Conservation (phyloP, 1,284 basidiomycete genomes). For the Ustilago curta region DNA sequence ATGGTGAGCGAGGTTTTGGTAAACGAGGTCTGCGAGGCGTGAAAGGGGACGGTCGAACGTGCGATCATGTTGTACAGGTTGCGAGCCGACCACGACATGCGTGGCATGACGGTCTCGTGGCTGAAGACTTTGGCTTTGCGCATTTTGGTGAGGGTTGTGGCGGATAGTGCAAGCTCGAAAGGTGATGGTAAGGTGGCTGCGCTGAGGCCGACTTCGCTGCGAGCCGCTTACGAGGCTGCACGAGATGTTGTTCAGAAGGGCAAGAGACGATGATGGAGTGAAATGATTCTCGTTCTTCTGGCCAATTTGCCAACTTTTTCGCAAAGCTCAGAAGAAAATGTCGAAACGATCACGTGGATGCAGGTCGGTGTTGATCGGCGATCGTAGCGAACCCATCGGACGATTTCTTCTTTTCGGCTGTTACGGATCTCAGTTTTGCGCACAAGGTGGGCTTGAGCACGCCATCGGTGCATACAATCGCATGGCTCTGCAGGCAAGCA, state of each 20-base stretch:
- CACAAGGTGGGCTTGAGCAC: conserved; percentile 24
- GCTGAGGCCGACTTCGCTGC: not conserved
- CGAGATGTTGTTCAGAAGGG: not conserved
- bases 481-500: conserved; percentile 15
- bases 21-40: conserved; percentile 74
- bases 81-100: conserved; percentile 76
- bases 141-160: conserved; percentile 36
- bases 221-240: not conserved
- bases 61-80: conserved; percentile 83
- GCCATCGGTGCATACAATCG: conserved; percentile 30
- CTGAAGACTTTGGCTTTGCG: conserved; percentile 63
- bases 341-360: conserved; percentile 32
- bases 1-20: conserved; percentile 77
- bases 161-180: not conserved
- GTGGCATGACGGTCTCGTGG: conserved; percentile 62
- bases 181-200: not conserved
- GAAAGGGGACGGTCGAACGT: conserved; percentile 68
- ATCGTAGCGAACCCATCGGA: not conserved
- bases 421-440: conserved; percentile 8
- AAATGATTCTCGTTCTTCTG: not conserved
- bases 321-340: conserved; percentile 25
- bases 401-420: conserved; percentile 21
- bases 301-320: conserved; percentile 25
- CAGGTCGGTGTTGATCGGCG: not conserved
- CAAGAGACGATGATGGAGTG: not conserved